Conservation (phyloP, 768 basidiomycete genomes). For the Termitomyces heimii region DNA sequence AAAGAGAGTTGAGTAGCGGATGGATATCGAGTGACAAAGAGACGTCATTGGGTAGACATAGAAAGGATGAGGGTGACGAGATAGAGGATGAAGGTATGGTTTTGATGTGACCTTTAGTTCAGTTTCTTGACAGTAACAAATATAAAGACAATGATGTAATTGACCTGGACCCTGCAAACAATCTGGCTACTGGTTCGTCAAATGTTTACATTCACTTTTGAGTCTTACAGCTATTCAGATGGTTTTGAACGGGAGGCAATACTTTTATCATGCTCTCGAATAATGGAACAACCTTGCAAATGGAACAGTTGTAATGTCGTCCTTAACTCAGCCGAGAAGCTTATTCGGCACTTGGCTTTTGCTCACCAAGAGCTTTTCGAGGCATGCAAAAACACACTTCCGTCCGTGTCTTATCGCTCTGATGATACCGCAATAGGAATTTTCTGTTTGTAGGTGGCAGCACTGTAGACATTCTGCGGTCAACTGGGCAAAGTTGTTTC, state of each 20-base stretch:
- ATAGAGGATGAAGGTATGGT: constrained; percentile 18
- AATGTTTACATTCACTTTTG: background rate
- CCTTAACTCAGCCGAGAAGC: constrained; percentile 45
- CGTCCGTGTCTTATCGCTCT: background rate
- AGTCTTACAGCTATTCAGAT: background rate
- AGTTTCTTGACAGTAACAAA: constrained; percentile 10
- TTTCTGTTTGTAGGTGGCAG: constrained; percentile 50
- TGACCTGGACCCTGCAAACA: constrained; percentile 11
- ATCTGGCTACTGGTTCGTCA: constrained; percentile 12
- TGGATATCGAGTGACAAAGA: background rate
- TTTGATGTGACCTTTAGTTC: constrained; percentile 3
- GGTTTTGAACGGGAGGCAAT: constrained; percentile 36
- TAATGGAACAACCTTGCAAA: constrained; percentile 44
- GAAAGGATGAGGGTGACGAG: background rate
- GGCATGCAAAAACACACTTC: background rate
- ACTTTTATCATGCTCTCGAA: constrained; percentile 39
- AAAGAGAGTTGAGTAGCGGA: background rate
- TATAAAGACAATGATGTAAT: constrained; percentile 11
- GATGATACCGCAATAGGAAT: constrained; percentile 7
- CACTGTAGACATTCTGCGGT: constrained; percentile 42
- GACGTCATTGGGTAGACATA: background rate
- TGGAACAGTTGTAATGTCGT: constrained; percentile 55
- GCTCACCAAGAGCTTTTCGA: constrained; percentile 12
- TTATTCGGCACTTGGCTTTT: constrained; percentile 41
- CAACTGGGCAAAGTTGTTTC: constrained; percentile 26